Base-by-base conservation (phyloP, 2,329 filamentous ascomycete genomes). In the Fonsecaea pedrosoi region DNA sequence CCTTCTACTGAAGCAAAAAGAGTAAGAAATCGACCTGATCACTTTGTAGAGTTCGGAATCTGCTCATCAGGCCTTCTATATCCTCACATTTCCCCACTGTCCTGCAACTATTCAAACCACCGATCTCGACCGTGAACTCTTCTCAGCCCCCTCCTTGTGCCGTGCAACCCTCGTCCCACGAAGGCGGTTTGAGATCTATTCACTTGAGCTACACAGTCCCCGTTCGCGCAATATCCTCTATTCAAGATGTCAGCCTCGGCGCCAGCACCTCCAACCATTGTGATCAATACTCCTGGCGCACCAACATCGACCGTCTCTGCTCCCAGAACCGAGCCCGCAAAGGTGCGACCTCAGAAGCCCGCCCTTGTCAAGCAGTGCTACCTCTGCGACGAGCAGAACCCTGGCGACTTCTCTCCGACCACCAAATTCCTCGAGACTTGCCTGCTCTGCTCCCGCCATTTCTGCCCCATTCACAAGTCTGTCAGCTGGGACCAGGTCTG, bases 351-450 rank as follows among this genome's bases (percentile, higher is more conserved):
- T 7, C 64, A 65, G 60, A 69, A 68, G 54, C 65, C 60, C 13
- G 64, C 60, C 10, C 69, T 65, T 25, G 65, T 68, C 53, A 64
- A 68, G 54, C 64, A 66, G 4, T 73, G 71, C 60, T 73, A 72
- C 62, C 71, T 73, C 45, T 73, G 71, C 58, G 71, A 73, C 68
- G 71, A 73, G 64, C 71, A 73, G 54, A 73, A 73, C 57, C 71
- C 71, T 2, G 71, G 71, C 55, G 71, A 73, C 63, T 73, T 73
- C 67, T 65, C 60, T n/a, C 71, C 71, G 2, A 73, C 71, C 9
- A 73, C 71, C 40, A 73, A 73, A 53, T 72, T 59, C 65, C 71
- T 73, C 67, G 67, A 71, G 55, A 54, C 62, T 15, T 73, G 71
- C 60, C 66, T 73, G 25, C 66, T 73, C 21, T 73, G 71, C 65